Conservation (phyloP, 2,329 filamentous ascomycete genomes). For the Xylariaceae sp. region DNA sequence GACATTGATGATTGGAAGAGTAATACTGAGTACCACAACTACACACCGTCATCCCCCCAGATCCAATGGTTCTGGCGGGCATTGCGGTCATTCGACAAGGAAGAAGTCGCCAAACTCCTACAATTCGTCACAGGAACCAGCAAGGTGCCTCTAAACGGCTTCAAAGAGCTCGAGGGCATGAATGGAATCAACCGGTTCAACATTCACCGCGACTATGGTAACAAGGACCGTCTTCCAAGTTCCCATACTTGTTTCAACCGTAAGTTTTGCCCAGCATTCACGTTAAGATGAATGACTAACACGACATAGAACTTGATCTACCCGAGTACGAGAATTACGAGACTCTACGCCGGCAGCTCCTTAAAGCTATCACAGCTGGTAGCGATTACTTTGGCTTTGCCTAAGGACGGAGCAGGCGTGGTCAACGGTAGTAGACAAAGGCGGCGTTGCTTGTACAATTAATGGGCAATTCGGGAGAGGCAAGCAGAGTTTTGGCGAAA, state of each 20-base stretch:
- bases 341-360: conserved; percentile 75
- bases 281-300: conserved; percentile 34
- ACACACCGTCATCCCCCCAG: conserved; percentile 87
- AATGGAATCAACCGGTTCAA: conserved; percentile 98
- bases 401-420: conserved; percentile 46
- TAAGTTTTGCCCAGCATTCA: conserved; percentile 53
- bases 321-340: conserved; percentile 98
- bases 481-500: conserved; percentile 10
- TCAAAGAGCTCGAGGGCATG: conserved; percentile 99
- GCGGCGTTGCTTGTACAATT: conserved; percentile 15
- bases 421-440: neutral
- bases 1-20: conserved; percentile 99
- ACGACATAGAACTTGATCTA: conserved; percentile 77
- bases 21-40: conserved; percentile 98
- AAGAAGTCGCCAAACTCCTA: conserved; percentile 92
- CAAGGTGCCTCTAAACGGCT: conserved; percentile 96
- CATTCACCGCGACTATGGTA: conserved; percentile 95
- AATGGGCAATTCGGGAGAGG: conserved; percentile 9
- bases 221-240: conserved; percentile 90
- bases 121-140: conserved; percentile 98
- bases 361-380: conserved; percentile 95
- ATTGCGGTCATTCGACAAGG: conserved; percentile 94
- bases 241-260: conserved; percentile 99
- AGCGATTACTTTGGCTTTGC: conserved; percentile 98
- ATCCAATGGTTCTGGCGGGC: conserved; percentile 99